Evolutionary conservation across 805 yeast species (phyloP).

Genomic region (Grigorovia humatica): DNA sequence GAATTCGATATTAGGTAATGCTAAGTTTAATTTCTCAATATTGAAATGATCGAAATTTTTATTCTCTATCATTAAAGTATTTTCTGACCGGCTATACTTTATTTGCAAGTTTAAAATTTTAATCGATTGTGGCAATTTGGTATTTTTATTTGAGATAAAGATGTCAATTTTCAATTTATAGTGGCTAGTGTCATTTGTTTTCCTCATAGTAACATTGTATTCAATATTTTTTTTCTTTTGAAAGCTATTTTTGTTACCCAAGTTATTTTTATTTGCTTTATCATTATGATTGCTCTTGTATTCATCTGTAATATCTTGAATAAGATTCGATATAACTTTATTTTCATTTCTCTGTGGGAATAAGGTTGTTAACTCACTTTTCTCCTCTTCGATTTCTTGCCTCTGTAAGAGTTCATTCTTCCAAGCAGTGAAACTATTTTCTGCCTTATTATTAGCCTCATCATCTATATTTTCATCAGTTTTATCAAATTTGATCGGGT

Average conservation of each 20-base stretch:
- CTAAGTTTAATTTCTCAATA: conserved; percentile 26
- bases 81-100: conserved; percentile 17
- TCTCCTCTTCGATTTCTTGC: conserved; percentile 28
- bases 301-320: conserved; percentile 37
- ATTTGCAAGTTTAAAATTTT: conserved; percentile 8
- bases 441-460: conserved; percentile 15
- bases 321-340: conserved; percentile 33
- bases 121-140: conserved; percentile 16
- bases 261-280: not conserved
- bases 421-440: conserved; percentile 11
- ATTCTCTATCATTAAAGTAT: conserved; percentile 28
- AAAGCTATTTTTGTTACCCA: not conserved
- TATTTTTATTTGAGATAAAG: not conserved
- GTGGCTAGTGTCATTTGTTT: conserved; percentile 19
- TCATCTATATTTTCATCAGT: conserved; percentile 31
- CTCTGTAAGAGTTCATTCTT: conserved; percentile 17
- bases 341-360: conserved; percentile 12
- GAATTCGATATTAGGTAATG: conserved; percentile 25
- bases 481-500: conserved; percentile 20
- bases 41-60: conserved; percentile 16
- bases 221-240: conserved; percentile 12
- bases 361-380: conserved; percentile 19
- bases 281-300: not conserved
- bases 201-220: conserved; percentile 25
- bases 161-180: conserved; percentile 31